Conservation (phyloP, 306 rosid species). For the Vigna trinervia region DNA sequence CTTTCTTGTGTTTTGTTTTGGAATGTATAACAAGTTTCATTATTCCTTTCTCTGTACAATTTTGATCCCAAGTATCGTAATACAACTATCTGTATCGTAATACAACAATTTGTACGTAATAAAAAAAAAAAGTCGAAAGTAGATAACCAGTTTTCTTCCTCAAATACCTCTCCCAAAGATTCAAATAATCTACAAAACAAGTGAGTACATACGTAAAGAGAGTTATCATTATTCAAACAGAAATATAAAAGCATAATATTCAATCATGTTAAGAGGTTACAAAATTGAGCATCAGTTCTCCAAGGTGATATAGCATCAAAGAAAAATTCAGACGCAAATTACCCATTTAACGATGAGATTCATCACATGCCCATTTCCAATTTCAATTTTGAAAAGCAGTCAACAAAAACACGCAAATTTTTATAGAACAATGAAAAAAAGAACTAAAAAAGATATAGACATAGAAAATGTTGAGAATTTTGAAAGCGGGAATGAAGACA, state of each 20-base stretch:
- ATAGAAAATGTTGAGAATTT: neutral
- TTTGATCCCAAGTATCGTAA: too few species aligned
- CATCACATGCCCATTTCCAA: constrained; percentile 45
- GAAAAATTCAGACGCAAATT: constrained; percentile 58
- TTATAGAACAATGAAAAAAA: accelerated
- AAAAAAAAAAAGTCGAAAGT: too few species aligned
- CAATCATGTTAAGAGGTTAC: too few species aligned
- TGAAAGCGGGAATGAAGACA: constrained; percentile 15
- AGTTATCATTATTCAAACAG: too few species aligned
- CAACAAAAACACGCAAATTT: neutral
- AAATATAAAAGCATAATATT: too few species aligned
- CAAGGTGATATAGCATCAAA: constrained; percentile 59
- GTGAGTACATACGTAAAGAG: too few species aligned
- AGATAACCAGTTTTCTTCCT: too few species aligned
- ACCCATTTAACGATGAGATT: constrained; percentile 51
- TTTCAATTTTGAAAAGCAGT: neutral
- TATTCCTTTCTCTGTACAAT: too few species aligned
- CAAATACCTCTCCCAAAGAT: too few species aligned
- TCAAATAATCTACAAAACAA: neutral
- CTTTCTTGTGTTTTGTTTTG: neutral
- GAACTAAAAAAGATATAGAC: neutral
- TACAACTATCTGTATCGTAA: too few species aligned
- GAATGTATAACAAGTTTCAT: neutral
- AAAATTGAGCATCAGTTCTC: constrained; percentile 51
- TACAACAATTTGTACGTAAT: too few species aligned